Conservation (phyloP, 495 filamentous ascomycete genomes). For the Penicillium daleae region DNA sequence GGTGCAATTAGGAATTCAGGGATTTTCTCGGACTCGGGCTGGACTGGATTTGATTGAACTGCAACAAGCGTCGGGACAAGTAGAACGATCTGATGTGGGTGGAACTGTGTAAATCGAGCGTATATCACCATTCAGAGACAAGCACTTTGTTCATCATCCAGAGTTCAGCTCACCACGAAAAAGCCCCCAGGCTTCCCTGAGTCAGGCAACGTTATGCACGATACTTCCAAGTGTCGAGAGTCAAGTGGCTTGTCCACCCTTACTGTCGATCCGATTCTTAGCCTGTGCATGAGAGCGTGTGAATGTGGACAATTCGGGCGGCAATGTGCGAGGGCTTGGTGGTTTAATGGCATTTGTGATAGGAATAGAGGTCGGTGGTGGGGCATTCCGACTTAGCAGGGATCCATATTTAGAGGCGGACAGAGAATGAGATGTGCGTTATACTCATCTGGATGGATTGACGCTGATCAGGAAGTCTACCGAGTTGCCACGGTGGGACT, state of each 20-base stretch:
- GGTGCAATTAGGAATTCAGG: neutral
- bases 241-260: neutral
- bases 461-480: neutral
- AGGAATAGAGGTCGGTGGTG: neutral
- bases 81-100: neutral
- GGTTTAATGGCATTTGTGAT: neutral
- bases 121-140: neutral
- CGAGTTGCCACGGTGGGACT: neutral
- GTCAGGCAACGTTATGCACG: neutral
- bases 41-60: neutral
- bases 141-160: neutral
- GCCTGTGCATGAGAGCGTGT: neutral
- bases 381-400: neutral
- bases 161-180: neutral
- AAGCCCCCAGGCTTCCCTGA: neutral
- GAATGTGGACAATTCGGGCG: neutral
- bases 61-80: neutral
- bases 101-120: neutral
- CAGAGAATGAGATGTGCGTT: neutral
- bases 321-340: neutral
- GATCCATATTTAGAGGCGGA: conserved; percentile 5
- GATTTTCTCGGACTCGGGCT: neutral
- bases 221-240: neutral
- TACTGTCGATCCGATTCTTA: conserved; percentile 10
- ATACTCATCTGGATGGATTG: neutral